Conservation (phyloP, 2,329 filamentous ascomycete species). For the Ophiostoma sp. region DNA sequence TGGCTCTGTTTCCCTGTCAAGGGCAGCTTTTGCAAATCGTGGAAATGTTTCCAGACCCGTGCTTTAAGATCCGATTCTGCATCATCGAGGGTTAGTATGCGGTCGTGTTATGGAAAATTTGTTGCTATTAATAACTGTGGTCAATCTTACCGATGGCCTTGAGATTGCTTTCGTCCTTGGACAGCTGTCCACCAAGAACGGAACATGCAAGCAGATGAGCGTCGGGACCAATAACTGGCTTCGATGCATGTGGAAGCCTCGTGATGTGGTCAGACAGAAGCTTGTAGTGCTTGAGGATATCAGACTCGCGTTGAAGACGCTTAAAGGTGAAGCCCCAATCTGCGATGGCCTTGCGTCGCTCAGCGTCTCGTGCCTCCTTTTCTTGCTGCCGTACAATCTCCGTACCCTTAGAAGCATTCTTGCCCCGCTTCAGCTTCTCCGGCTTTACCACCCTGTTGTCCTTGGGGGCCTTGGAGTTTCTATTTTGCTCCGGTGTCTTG, state of each 20-base stretch:
- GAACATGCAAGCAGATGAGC: slow-evolving; percentile 41
- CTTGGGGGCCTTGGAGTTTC: background rate
- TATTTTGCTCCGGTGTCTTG: background rate
- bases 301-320: slow-evolving; percentile 48
- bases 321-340: slow-evolving; percentile 38
- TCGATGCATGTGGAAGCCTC: slow-evolving; percentile 41
- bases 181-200: slow-evolving; percentile 33
- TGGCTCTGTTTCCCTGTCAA: background rate
- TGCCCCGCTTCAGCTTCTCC: background rate
- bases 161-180: background rate
- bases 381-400: background rate
- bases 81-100: background rate
- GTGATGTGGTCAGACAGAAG: slow-evolving; percentile 51
- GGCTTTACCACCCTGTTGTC: background rate
- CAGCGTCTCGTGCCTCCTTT: slow-evolving; percentile 32
- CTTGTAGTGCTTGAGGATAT: slow-evolving; percentile 47
- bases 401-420: background rate
- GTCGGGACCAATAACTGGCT: slow-evolving; percentile 37
- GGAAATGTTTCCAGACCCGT: background rate
- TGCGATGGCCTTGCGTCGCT: background rate
- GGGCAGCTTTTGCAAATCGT: background rate
- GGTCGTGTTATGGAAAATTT: background rate
- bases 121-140: background rate
- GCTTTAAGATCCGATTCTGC: background rate
- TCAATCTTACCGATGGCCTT: background rate